A percentile compares a stretch with the other conserved stretches of the same genome.
Evolutionary conservation across 768 basidiomycete genomes (phyloP).

Genomic region (Cystobasidium onofrii): DNA sequence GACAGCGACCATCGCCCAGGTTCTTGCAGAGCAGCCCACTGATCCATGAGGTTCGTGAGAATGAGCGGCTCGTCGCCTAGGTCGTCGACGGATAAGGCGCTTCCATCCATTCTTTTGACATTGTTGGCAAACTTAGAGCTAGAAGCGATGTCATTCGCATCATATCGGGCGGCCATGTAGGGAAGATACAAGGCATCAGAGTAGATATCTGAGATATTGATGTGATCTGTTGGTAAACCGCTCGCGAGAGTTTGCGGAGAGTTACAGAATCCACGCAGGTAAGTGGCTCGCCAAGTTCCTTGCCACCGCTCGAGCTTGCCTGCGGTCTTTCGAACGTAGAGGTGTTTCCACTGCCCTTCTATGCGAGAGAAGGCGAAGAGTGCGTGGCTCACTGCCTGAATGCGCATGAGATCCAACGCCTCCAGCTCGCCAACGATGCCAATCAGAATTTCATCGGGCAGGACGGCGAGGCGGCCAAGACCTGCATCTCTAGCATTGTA

Average conservation of each 20-base stretch:
- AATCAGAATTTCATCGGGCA: conserved; percentile 38
- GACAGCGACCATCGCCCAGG: conserved; percentile 37
- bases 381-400: conserved; percentile 20
- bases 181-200: conserved; percentile 42
- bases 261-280: conserved; percentile 20
- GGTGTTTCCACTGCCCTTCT: conserved; percentile 36
- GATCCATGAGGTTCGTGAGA: conserved; percentile 33
- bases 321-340: conserved; percentile 23
- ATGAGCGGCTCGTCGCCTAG: conserved; percentile 35
- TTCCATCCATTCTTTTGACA: conserved; percentile 25
- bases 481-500: conserved; percentile 5
- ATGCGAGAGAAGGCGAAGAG: conserved; percentile 34
- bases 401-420: conserved; percentile 20
- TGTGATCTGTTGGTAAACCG: conserved; percentile 23
- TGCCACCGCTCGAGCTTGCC: conserved; percentile 31
- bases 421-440: conserved; percentile 32
- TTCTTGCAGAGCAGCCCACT: conserved; percentile 34
- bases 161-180: conserved; percentile 32
- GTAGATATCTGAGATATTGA: conserved; percentile 32
- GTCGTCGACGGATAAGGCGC: not conserved
- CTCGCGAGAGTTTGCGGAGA: not conserved
- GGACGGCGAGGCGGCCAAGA: conserved; percentile 18
- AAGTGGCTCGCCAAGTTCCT: conserved; percentile 35
- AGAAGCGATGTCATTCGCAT: conserved; percentile 10
- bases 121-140: conserved; percentile 28